Conservation (phyloP, 2,329 filamentous ascomycete genomes). For the Waltergamsia citrina region DNA sequence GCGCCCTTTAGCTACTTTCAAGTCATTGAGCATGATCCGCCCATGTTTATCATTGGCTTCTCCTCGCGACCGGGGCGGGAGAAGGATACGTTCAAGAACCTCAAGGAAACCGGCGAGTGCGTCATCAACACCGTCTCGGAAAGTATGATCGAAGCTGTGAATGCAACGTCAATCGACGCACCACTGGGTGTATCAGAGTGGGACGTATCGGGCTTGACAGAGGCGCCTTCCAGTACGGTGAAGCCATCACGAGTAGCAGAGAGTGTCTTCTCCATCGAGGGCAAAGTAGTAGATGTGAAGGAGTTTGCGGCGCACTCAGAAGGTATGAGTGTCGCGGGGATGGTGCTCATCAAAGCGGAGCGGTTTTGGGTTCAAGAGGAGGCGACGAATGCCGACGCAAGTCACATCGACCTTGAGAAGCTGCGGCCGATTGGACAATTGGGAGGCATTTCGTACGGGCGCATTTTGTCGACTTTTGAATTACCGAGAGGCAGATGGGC, state of each 20-base stretch:
- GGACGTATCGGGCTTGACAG: constrained; percentile 49
- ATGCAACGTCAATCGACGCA: constrained; percentile 62
- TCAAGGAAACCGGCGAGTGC: constrained; percentile 62
- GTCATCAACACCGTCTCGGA: constrained; percentile 75
- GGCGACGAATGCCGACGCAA: constrained; percentile 11
- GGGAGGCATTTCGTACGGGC: constrained; percentile 15
- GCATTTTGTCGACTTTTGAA: constrained; percentile 14
- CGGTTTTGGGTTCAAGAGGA: constrained; percentile 18
- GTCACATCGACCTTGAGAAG: constrained; percentile 12
- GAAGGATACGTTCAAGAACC: constrained; percentile 70
- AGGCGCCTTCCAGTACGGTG: constrained; percentile 12
- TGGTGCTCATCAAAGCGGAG: constrained; percentile 17
- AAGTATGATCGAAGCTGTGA: constrained; percentile 73
- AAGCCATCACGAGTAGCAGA: constrained; percentile 14
- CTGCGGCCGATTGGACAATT: constrained; percentile 13
- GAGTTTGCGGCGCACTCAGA: constrained; percentile 11
- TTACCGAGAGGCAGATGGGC: constrained; percentile 13
- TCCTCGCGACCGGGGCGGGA: constrained; percentile 33
- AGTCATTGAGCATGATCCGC: constrained; percentile 72
- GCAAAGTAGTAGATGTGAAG: constrained; percentile 16
- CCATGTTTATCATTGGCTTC: constrained; percentile 57
- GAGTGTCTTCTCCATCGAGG: constrained; percentile 16
- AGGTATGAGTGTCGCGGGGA: constrained; percentile 11
- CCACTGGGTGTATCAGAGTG: constrained; percentile 69
- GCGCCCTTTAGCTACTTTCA: constrained; percentile 78